Conservation (phyloP, 768 basidiomycete species). For the Macrolepiota fuliginosa region DNA sequence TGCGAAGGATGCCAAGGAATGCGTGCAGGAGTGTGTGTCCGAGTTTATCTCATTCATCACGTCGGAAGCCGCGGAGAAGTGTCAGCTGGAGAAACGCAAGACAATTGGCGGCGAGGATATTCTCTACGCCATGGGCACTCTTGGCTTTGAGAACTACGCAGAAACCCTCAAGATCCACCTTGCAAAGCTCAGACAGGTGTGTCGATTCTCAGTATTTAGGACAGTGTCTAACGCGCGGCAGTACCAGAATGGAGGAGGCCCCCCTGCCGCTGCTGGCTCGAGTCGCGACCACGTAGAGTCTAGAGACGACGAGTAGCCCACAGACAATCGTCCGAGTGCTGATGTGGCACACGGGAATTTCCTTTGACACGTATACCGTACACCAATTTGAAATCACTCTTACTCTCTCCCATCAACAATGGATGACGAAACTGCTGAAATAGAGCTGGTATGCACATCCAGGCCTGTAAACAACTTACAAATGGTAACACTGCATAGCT, state of each 20-base stretch:
- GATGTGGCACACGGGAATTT: too few relatives aligned
- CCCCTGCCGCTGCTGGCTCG: not conserved
- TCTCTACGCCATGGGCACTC: constrained; percentile 85
- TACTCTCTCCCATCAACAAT: constrained; percentile 22
- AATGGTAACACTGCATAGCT: constrained; percentile 44
- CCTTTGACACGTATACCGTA: too few relatives aligned
- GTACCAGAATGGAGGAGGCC: constrained; percentile 6
- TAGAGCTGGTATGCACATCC: constrained; percentile 65
- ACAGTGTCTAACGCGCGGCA: not conserved
- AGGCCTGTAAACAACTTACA: too few relatives aligned
- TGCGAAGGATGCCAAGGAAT: constrained; percentile 97
- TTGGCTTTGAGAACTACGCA: constrained; percentile 95
- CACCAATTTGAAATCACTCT: too few relatives aligned
- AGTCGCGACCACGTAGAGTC: constrained; percentile 4
- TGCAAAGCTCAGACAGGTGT: constrained; percentile 82
- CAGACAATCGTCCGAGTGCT: too few relatives aligned
- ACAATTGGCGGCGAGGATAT: constrained; percentile 99
- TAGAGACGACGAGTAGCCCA: not conserved
- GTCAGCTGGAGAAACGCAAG: constrained; percentile 92
- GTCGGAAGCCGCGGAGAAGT: constrained; percentile 94
- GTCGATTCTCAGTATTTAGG: constrained; percentile 12
- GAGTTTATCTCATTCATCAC: constrained; percentile 99
- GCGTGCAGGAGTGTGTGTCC: constrained; percentile 96
- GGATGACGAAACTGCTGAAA: constrained; percentile 72
- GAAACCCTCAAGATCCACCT: constrained; percentile 92